phyloP scores from a whole-genome alignment of 1,284 basidiomycete genomes.

The Tremellales sp. region DNA sequence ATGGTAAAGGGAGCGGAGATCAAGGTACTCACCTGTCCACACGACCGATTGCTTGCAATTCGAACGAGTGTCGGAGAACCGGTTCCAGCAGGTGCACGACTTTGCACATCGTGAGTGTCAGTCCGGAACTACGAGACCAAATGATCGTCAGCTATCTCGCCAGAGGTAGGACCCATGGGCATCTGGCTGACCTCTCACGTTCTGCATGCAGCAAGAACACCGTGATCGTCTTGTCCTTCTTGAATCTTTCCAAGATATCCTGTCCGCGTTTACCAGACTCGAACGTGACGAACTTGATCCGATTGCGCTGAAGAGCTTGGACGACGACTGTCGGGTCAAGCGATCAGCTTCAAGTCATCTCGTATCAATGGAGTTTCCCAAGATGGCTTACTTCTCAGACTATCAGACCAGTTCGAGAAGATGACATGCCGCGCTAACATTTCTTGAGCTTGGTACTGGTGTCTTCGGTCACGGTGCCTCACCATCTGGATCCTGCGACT shows the following conservation, averaged over 20 bases:
- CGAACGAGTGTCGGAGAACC: conserved; percentile 46
- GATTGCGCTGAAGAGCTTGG: conserved; percentile 35
- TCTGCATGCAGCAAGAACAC: conserved; percentile 49
- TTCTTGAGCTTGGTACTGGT: background rate
- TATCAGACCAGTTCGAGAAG: conserved; percentile 47
- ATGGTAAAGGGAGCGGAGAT: background rate
- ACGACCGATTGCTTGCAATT: conserved; percentile 47
- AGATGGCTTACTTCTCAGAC: conserved; percentile 34
- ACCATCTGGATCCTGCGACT: conserved; percentile 19
- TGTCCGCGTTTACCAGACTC: conserved; percentile 26
- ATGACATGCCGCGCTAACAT: conserved; percentile 39
- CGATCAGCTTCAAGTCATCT: background rate
- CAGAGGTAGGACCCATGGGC: no score
- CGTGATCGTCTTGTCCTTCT: conserved; percentile 35
- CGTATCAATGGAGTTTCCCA: no score
- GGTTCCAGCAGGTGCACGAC: conserved; percentile 49
- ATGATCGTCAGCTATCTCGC: background rate
- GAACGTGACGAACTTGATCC: conserved; percentile 37
- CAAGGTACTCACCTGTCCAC: conserved; percentile 30
- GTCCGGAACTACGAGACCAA: conserved; percentile 30
- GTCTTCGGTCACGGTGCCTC: background rate
- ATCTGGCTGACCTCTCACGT: conserved; percentile 37
- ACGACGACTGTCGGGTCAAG: conserved; percentile 36
- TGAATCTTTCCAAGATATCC: conserved; percentile 41
- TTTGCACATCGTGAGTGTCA: conserved; percentile 45